These are phyloP conservation scores for Fusarium papillatum DNA, from an alignment of 2,329 filamentous ascomycete species.

Conservation along the genomic window DNA sequence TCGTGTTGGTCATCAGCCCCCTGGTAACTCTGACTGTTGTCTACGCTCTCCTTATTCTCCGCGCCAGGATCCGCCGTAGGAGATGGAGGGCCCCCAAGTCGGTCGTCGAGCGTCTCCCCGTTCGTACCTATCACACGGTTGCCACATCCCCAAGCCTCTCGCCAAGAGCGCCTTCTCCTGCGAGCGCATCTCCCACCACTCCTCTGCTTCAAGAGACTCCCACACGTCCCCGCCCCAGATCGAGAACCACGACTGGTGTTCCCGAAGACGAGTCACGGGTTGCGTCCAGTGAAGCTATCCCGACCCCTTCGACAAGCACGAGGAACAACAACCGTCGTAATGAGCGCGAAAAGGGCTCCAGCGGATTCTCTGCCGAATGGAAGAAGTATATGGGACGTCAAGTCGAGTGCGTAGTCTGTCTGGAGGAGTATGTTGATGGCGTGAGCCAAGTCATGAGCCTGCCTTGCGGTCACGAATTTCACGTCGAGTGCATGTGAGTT, in stretches of 20 bases:
- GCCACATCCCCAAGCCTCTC: conserved; percentile 68
- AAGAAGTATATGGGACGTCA: conserved; percentile 77
- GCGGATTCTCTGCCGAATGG: conserved; percentile 65
- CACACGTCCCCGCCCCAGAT: conserved; percentile 70
- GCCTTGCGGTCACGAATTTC: conserved; percentile 97
- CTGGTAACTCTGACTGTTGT: conserved; percentile 93
- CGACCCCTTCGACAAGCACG: conserved; percentile 51
- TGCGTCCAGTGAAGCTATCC: conserved; percentile 57
- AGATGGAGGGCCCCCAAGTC: conserved; percentile 98
- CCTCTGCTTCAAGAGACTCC: conserved; percentile 78
- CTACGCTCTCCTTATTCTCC: conserved; percentile 88
- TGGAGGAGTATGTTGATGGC: conserved; percentile 96
- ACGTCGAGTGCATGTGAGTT: conserved; percentile 97
- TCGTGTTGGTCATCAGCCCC: conserved; percentile 97
- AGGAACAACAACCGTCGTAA: conserved; percentile 46
- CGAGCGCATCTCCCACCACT: conserved; percentile 79
- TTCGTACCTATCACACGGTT: conserved; percentile 94
- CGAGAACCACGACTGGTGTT: conserved; percentile 74
- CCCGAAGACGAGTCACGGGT: conserved; percentile 63
- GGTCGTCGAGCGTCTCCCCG: conserved; percentile 93
- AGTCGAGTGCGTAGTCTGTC: conserved; percentile 94
- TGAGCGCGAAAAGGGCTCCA: conserved; percentile 63
- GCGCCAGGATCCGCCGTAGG: conserved; percentile 88
- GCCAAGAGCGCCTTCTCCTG: conserved; percentile 72
- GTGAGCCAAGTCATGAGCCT: conserved; percentile 97